A percentile compares a stretch with the other conserved stretches of the same genome.
Conservation (phyloP, 148 eudicot species). For the Talinum fruticosum region DNA sequence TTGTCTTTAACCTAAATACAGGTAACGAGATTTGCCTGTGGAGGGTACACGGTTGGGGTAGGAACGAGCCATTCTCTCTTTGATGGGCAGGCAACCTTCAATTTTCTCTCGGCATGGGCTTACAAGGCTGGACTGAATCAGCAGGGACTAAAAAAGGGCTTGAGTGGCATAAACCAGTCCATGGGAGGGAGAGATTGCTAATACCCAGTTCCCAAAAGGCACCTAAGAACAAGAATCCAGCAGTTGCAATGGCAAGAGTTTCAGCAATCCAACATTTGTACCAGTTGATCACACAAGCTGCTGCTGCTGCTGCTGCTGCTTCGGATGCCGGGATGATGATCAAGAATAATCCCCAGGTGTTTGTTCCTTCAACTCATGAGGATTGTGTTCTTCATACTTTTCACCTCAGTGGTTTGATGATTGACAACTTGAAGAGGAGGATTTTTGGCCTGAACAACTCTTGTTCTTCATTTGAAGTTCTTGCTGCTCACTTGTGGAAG, state of each 20-base stretch:
- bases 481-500: constrained; percentile 37
- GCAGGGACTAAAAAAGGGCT: neutral
- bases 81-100: constrained; percentile 41
- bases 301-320: neutral
- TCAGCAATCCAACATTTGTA: constrained; percentile 30
- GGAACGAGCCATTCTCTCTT: constrained; percentile 44
- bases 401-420: constrained; percentile 26
- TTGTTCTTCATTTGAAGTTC: constrained; percentile 35
- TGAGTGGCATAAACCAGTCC: constrained; percentile 29
- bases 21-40: constrained; percentile 45
- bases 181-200: constrained; percentile 19
- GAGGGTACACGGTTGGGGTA: constrained; percentile 43
- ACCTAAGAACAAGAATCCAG: neutral
- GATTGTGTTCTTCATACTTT: constrained; percentile 27
- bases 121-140: constrained; percentile 15
- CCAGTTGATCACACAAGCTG: constrained; percentile 28
- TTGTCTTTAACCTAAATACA: neutral
- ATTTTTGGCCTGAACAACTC: constrained; percentile 11
- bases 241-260: constrained; percentile 7
- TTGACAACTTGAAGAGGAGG: constrained; percentile 31
- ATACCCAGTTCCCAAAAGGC: neutral
- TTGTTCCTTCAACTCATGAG: constrained; percentile 17
- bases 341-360: constrained; percentile 20
- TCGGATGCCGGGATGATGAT: neutral
- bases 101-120: constrained; percentile 38